Base-by-base conservation (phyloP, 805 yeast species). In the Gaillardinia entomophila region DNA sequence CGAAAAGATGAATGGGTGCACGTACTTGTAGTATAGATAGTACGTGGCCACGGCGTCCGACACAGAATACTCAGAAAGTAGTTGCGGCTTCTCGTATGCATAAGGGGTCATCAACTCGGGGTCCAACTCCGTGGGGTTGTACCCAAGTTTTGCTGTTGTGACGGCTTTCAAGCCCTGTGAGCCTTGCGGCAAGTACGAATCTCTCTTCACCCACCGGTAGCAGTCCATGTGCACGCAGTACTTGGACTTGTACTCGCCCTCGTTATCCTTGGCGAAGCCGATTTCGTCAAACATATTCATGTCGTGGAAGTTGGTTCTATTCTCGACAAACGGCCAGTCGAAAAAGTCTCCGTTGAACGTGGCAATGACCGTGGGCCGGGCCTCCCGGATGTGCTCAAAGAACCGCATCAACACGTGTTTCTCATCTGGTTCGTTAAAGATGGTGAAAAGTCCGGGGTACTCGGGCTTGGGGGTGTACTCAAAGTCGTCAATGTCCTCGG, bases 31-130 rank as follows among this genome's bases (percentile, higher is more conserved):
- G 64, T 89, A 92, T 28, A 92, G 66, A 57, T 92, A 92, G 54
- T 89, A 92, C 0, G 99, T 92, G 4, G 98, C 98, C 25, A 94
- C 98, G 10, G 99, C 99, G 70, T 92, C 99, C 36, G 98, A 94
- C 17, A 92, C 99, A 1, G 98, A 94, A 57, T 92, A 92, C 53
- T 94, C 98, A 0, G 98, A 87, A 32, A 92, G 60, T 3, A 82
- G 62, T 50, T 92, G 97, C 1, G 99, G 98, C 46, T 82, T 77
- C 49, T 89, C 96, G 44, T 81, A 77, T 3, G 99, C 99, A 56
- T 90, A 92, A 0, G 97, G 97, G 0, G 97, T 88, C 99, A 92
- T 92, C 31, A 89, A 65, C 59, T 92, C 99, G 0, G 99, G 99
- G 48, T 92, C 98, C 37, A 92, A 67, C 59, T 92, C 98, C 12